A percentile compares a stretch with the other conserved stretches of the same genome.
phyloP scores from a whole-genome alignment of 2,329 filamentous ascomycete genomes.

The Botryotinia calthae region DNA sequence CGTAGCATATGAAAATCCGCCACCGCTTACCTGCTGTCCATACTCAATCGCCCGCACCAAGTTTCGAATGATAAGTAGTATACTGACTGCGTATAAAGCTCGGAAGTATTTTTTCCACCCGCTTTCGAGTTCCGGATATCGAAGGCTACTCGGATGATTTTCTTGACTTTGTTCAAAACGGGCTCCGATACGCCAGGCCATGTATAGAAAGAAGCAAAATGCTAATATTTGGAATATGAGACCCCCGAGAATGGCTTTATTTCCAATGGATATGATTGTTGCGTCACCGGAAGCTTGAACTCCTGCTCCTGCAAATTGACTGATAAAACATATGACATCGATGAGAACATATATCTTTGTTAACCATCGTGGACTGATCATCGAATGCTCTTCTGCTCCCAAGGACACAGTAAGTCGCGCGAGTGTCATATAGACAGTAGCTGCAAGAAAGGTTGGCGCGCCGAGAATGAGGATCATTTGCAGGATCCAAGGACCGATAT shows the following conservation, averaged over 20 bases:
- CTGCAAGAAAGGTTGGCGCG: conserved; percentile 45
- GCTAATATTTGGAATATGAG: background rate
- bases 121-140: background rate
- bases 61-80: background rate
- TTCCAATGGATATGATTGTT: background rate
- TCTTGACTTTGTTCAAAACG: background rate
- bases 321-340: conserved; percentile 48
- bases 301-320: conserved; percentile 43
- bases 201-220: background rate
- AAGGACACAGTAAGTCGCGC: conserved; percentile 42
- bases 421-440: conserved; percentile 48
- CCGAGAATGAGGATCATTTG: conserved; percentile 45
- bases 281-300: conserved; percentile 15
- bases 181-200: background rate
- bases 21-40: background rate
- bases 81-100: background rate
- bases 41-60: conserved; percentile 6
- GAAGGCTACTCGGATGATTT: background rate
- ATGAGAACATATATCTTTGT: conserved; percentile 52
- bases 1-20: background rate
- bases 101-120: conserved; percentile 2
- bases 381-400: conserved; percentile 43
- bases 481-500: conserved; percentile 40
- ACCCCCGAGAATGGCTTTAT: background rate
- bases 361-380: conserved; percentile 45